These are phyloP conservation scores for Sporothrix humicola DNA, from an alignment of 2,329 filamentous ascomycete species.

Conservation along the genomic window DNA sequence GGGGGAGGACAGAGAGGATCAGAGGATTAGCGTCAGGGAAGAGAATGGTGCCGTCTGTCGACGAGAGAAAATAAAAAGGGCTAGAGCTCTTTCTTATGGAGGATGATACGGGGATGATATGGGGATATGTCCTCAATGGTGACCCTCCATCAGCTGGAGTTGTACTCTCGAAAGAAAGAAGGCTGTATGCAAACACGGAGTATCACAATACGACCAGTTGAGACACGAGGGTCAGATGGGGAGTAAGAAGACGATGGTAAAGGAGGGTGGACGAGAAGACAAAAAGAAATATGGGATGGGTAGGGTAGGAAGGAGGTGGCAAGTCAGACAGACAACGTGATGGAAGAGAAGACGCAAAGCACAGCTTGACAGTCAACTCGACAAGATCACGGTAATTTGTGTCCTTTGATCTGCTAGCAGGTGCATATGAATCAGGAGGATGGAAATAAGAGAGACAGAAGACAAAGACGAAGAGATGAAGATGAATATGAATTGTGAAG, in stretches of 20 bases:
- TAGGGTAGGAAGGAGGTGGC: too few relatives aligned
- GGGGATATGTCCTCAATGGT: neutral
- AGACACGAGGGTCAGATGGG: conserved; percentile 18
- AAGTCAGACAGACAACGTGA: too few relatives aligned
- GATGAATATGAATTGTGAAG: conserved; percentile 24
- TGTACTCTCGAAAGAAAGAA: neutral
- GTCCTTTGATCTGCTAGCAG: conserved; percentile 27
- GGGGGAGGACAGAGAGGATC: neutral
- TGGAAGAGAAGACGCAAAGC: too few relatives aligned
- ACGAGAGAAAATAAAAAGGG: neutral
- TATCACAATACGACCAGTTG: conserved; percentile 25
- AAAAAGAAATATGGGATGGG: too few relatives aligned
- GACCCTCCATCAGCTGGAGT: conserved; percentile 8
- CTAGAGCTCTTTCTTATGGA: conserved; percentile 14
- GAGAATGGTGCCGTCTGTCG: conserved; percentile 19
- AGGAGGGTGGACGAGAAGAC: neutral
- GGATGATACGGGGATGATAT: neutral
- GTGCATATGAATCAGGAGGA: conserved; percentile 29
- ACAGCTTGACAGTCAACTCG: too few relatives aligned
- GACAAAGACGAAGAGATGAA: conserved; percentile 7
- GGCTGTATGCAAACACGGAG: conserved; percentile 16
- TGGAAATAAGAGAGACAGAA: conserved; percentile 1
- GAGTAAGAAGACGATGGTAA: neutral
- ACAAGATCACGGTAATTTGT: conserved; percentile 7
- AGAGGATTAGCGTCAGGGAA: conserved; percentile 20